Percentiles rank a stretch among this genome's conserved stretches.
These are phyloP conservation scores for Picochlorum costavermella DNA, from an alignment of 139 green algal species.

Conservation along the genomic window DNA sequence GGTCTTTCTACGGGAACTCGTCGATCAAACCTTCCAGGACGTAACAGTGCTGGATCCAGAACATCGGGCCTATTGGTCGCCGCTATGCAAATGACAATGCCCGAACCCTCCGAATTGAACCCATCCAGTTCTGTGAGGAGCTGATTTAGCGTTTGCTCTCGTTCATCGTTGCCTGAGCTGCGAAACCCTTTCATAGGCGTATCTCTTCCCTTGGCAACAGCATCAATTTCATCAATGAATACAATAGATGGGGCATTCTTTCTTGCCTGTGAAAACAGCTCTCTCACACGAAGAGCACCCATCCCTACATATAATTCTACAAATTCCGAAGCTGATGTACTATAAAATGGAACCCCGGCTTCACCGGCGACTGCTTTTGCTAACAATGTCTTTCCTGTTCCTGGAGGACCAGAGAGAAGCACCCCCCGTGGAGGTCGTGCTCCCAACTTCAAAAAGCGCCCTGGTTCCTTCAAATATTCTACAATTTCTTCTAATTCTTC, in stretches of 20 bases:
- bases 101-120: constrained; percentile 48
- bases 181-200: constrained; percentile 39
- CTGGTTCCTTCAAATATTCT: constrained; percentile 63
- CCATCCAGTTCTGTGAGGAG: constrained; percentile 83
- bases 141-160: constrained; percentile 90
- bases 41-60: constrained; percentile 70
- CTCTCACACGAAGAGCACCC: constrained; percentile 71
- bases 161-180: constrained; percentile 70
- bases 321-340: constrained; percentile 72
- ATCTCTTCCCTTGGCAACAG: constrained; percentile 65
- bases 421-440: constrained; percentile 60
- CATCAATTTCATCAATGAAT: constrained; percentile 92
- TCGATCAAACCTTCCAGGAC: constrained; percentile 76
- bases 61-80: constrained; percentile 86
- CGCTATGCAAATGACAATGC: constrained; percentile 72
- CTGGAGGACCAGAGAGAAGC: constrained; percentile 50
- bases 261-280: constrained; percentile 66
- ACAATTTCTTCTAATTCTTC: constrained; percentile 84
- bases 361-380: constrained; percentile 57
- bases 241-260: constrained; percentile 82
- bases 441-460: constrained; percentile 60
- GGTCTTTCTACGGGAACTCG: constrained; percentile 66
- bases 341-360: constrained; percentile 80
- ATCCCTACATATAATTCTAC: constrained; percentile 93
- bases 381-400: constrained; percentile 76